Evolutionary conservation across 768 basidiomycete genomes (phyloP), one percentile per base, ranked within the genome.

Genomic region (Kwoniella bestiolae): DNA sequence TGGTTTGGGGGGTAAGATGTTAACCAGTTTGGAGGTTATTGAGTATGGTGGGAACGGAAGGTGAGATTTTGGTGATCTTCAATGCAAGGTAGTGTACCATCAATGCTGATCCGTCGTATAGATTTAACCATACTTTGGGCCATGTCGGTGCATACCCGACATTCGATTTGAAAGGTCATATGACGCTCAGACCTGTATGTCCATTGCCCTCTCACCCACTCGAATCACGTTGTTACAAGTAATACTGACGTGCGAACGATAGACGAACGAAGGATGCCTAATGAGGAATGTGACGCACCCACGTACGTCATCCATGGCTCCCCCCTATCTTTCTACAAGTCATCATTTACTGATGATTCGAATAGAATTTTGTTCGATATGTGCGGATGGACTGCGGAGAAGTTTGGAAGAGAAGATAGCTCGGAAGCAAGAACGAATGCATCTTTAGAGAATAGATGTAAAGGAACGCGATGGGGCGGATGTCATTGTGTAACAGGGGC

Each of bases 261-360:
- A 77, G 70, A 77, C 75, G 25, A 76, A 78, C 41, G 79, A 80
- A 56, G 69, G 58, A 28, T 80, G 79, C 55, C 52, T 80, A 31
- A 80, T 80, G 79, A 52, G 79, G 6, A 74, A 73, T 16, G 75
- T 78, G n/a, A 78, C 73, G 38, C 64, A 74, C 45, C 75, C 76
- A 2, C 60, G 79, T 78, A 60, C 57, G 78, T 71, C 45, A 14
- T 26, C 6, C 8, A 2, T 29, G 18, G n/a, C n/a, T n/a, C n/a
- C n/a, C n/a, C n/a, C n/a, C n/a, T n/a, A n/a, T n/a, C n/a, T n/a
- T 21, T 34, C 29, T 32, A 18, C 12, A 14, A 3, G 50, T 7
- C 23, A 52, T 55, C n/a, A 9, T 55, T 35, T n/a, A 16, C 18
- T 55, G 52, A 16, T 9, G 5, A 18, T 32, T 32, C 3, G 31